Evolutionary conservation across 2,329 filamentous ascomycete species (phyloP).

Genomic region (Calycina marina): DNA sequence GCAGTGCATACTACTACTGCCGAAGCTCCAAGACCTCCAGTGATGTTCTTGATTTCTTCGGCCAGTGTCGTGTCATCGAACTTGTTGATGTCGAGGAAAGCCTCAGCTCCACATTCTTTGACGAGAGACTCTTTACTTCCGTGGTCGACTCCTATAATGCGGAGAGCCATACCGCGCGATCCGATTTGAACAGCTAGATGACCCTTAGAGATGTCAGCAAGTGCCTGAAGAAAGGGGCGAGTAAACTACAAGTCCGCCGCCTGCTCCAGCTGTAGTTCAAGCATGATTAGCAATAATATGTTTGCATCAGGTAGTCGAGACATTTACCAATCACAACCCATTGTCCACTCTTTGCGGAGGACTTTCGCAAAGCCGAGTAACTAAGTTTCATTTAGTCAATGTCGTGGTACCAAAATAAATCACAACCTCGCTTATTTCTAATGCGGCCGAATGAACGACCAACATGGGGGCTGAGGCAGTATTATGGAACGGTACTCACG

Average conservation of each 20-base stretch:
- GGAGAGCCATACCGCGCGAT: slow-evolving; percentile 42
- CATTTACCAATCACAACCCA: slow-evolving; percentile 21
- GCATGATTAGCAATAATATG: too few species aligned
- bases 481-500: slow-evolving; percentile 20
- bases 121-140: slow-evolving; percentile 44
- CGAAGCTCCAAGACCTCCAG: slow-evolving; percentile 42
- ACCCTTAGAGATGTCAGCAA: slow-evolving; percentile 25
- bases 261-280: slow-evolving; percentile 37
- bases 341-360: slow-evolving; percentile 31
- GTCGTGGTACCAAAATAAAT: too few species aligned
- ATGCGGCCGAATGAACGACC: slow-evolving; percentile 11
- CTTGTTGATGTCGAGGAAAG: slow-evolving; percentile 47
- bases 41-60: slow-evolving; percentile 39
- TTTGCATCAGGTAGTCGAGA: too few species aligned
- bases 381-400: too few species aligned
- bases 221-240: slow-evolving; percentile 1
- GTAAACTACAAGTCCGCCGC: slow-evolving; percentile 36
- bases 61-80: slow-evolving; percentile 33
- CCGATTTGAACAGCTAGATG: slow-evolving; percentile 49
- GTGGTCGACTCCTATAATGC: slow-evolving; percentile 52
- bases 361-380: slow-evolving; percentile 50
- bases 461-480: slow-evolving; percentile 2
- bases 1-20: slow-evolving; percentile 41
- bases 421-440: slow-evolving; percentile 15
- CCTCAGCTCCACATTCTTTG: slow-evolving; percentile 46